These are phyloP conservation scores for Microthyrium microscopicum DNA, from an alignment of 2,329 filamentous ascomycete genomes.

Conservation along the genomic window DNA sequence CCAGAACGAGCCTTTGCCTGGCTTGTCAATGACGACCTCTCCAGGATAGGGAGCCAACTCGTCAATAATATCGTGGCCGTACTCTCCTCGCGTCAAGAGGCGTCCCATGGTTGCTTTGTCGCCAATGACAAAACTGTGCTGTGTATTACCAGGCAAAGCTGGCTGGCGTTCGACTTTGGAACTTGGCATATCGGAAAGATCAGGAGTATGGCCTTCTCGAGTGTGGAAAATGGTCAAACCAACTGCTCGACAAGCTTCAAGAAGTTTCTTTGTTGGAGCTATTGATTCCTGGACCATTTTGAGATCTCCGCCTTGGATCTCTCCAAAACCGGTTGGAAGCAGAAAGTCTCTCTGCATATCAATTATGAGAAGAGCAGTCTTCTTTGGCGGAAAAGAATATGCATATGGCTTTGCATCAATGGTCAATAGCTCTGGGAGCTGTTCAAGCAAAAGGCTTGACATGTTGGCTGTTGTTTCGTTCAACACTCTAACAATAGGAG, in stretches of 20 bases:
- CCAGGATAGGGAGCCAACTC: slow-evolving; percentile 33
- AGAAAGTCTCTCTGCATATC: slow-evolving; percentile 38
- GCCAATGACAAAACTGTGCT: slow-evolving; percentile 32
- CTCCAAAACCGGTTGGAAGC: slow-evolving; percentile 32
- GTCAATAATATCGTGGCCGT: slow-evolving; percentile 38
- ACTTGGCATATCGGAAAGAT: slow-evolving; percentile 29
- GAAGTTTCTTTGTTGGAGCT: slow-evolving; percentile 24
- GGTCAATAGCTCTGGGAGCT: slow-evolving; percentile 8
- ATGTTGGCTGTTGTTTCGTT: too few relatives aligned
- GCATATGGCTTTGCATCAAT: slow-evolving; percentile 28
- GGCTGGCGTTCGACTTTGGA: slow-evolving; percentile 34
- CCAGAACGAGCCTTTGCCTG: slow-evolving; percentile 43
- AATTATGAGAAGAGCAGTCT: slow-evolving; percentile 33
- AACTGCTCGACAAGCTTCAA: slow-evolving; percentile 25
- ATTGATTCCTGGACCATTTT: slow-evolving; percentile 23
- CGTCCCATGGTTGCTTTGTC: slow-evolving; percentile 37
- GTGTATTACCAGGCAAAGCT: slow-evolving; percentile 27
- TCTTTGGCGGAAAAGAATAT: slow-evolving; percentile 29
- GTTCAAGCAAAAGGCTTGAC: too few relatives aligned
- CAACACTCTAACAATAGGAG: too few relatives aligned
- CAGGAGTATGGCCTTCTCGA: slow-evolving; percentile 33
- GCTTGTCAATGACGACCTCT: slow-evolving; percentile 41
- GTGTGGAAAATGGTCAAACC: slow-evolving; percentile 25
- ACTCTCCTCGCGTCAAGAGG: slow-evolving; percentile 35
- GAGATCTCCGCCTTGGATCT: slow-evolving; percentile 31